Evolutionary conservation across 2,329 filamentous ascomycete species (phyloP), one percentile per base, ranked within the genome.

Genomic region (Botrytis aclada): DNA sequence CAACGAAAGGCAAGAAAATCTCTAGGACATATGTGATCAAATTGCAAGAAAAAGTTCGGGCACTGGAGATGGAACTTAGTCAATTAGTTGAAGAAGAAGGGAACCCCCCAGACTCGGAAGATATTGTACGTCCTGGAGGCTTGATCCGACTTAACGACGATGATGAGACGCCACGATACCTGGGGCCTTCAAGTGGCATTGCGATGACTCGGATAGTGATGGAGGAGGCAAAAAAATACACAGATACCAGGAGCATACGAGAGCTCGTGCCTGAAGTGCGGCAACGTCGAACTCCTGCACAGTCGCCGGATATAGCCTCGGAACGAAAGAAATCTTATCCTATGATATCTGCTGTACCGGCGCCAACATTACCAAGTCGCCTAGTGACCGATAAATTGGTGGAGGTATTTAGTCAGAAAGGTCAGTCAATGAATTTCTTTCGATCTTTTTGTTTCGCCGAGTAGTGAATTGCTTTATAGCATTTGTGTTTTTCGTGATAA

Each of bases 161-260:
- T 72, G 94, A 97, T 81, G 95, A 98, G 82, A 91, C 88, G 1
- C 90, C 93, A 25, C 93, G 95, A 75, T 98, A 96, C 81, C 85
- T 99, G 4, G 96, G 96, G 0, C 93, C 96, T 4, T 97, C 95
- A 66, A 98, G 95, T 81, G 96, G 95, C 74, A 97, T 98, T 79
- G 93, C 94, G 80, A 97, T 98, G 85, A 97, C 95, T 20, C 90
- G 95, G 43, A 87, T 98, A 77, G 91, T 99, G 18, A 98, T 99
- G 92, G 95, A 98, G 81, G 90, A 97, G 82, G 95, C 95, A 70
- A 98, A 97, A 83, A 92, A 94, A 75, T 97, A 95, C 79, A 97
- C 94, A 39, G 92, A 96, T 79, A 92, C 94, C 8, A 93, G 94
- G 82, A 94, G 92, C 76, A 98, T 98, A 81, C 94, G 94, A 73